Evolutionary conservation across 139 green algal genomes (phyloP).

Genomic region (Eudorina sp.): DNA sequence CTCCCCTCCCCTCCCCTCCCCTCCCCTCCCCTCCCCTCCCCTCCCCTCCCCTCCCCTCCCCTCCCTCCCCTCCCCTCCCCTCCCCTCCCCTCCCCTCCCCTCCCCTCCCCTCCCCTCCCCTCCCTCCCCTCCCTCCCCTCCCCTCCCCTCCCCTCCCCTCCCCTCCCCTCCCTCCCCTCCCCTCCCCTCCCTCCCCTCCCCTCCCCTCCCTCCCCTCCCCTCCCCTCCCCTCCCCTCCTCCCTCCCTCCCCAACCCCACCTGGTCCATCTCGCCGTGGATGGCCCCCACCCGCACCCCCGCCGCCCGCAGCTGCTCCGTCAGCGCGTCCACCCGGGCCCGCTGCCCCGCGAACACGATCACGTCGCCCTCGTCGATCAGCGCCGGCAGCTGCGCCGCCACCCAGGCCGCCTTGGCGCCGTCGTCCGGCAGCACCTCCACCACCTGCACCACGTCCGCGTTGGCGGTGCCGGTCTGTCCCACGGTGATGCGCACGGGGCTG

Average conservation of each 20-base stretch:
- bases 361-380: slow-evolving; percentile 87
- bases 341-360: slow-evolving; percentile 92
- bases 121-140: no score
- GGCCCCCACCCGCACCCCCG: slow-evolving; percentile 71
- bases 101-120: no score
- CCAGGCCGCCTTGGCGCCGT: slow-evolving; percentile 84
- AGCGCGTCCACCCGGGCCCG: slow-evolving; percentile 88
- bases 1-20: no score
- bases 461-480: slow-evolving; percentile 71
- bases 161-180: no score
- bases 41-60: no score
- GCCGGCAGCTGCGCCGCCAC: slow-evolving; percentile 54
- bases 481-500: slow-evolving; percentile 83
- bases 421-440: slow-evolving; percentile 76
- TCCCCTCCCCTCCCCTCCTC: not conserved
- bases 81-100: no score
- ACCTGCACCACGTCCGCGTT: slow-evolving; percentile 86
- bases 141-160: no score
- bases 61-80: no score
- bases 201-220: not conserved
- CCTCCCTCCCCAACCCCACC: slow-evolving; percentile 79
- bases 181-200: slow-evolving; percentile 87
- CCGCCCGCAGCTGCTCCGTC: slow-evolving; percentile 59
- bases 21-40: no score
- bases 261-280: slow-evolving; percentile 98